Percentiles rank a stretch among this genome's conserved stretches.
Conservation (phyloP, 768 basidiomycete genomes). For the Cyathus striatus region DNA sequence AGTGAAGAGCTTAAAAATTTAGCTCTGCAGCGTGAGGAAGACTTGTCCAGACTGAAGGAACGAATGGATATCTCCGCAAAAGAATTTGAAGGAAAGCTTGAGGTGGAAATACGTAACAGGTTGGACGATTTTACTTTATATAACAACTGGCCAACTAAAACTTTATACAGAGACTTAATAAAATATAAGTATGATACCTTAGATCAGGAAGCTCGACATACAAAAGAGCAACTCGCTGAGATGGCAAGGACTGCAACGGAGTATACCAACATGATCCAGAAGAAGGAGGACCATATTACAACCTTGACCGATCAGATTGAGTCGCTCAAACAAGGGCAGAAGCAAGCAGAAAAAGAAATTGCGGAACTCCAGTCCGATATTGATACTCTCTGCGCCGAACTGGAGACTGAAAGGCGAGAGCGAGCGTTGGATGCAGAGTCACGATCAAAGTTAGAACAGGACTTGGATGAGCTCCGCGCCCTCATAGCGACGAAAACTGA, state of each 20-base stretch:
- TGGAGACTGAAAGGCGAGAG: constrained; percentile 54
- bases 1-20: constrained; percentile 68
- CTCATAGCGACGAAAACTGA: constrained; percentile 80
- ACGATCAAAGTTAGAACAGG: constrained; percentile 65
- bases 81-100: constrained; percentile 70
- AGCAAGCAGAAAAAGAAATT: constrained; percentile 51
- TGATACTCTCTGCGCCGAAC: constrained; percentile 58
- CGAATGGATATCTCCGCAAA: constrained; percentile 58
- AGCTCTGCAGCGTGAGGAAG: constrained; percentile 74
- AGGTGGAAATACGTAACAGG: constrained; percentile 60
- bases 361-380: constrained; percentile 67
- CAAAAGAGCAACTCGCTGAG: constrained; percentile 75
- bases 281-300: constrained; percentile 69
- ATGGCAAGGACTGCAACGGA: constrained; percentile 74
- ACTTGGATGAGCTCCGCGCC: constrained; percentile 83
- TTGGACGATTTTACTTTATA: constrained; percentile 25
- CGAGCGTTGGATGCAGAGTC: constrained; percentile 36
- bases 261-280: constrained; percentile 68
- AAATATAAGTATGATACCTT: constrained; percentile 55
- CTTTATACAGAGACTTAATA: constrained; percentile 49
- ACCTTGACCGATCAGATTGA: constrained; percentile 50
- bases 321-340: constrained; percentile 47
- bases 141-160: constrained; percentile 1
- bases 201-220: constrained; percentile 64
- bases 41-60: constrained; percentile 68